These are phyloP conservation scores for Monosporascus sp. DNA, from an alignment of 2,329 filamentous ascomycete species.

Conservation along the genomic window DNA sequence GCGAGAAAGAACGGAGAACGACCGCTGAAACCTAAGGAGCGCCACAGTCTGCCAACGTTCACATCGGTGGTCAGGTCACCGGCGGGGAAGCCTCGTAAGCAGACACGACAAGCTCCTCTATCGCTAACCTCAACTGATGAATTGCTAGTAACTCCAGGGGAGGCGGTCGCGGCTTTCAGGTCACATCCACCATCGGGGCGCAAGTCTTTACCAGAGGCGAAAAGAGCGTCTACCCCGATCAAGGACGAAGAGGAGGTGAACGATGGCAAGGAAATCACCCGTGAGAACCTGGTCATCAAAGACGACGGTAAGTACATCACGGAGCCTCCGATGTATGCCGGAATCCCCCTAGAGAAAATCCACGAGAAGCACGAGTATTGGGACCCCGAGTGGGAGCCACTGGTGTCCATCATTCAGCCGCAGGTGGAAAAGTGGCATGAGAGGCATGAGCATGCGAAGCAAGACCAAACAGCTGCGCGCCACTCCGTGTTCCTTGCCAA, in stretches of 20 bases:
- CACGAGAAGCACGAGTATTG: constrained; percentile 48
- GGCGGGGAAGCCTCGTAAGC: constrained; percentile 13
- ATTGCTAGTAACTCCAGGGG: constrained; percentile 11
- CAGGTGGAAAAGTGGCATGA: constrained; percentile 43
- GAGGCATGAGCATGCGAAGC: constrained; percentile 34
- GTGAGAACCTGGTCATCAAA: constrained; percentile 38
- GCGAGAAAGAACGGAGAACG: constrained; percentile 10
- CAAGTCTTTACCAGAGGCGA: constrained; percentile 25
- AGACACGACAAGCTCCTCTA: neutral
- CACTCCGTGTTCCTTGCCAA: constrained; percentile 47
- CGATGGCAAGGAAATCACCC: constrained; percentile 38
- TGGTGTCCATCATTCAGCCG: constrained; percentile 38
- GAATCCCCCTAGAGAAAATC: constrained; percentile 50
- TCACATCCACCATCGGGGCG: constrained; percentile 22
- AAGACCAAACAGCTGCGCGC: constrained; percentile 23
- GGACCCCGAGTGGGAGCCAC: constrained; percentile 47
- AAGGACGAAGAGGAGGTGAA: constrained; percentile 9
- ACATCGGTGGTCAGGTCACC: constrained; percentile 10
- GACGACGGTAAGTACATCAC: constrained; percentile 47
- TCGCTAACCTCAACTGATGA: constrained; percentile 8
- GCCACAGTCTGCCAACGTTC: constrained; percentile 24
- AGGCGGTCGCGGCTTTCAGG: constrained; percentile 16
- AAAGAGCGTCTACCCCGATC: constrained; percentile 18
- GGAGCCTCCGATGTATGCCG: constrained; percentile 46
- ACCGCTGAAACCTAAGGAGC: constrained; percentile 22